Evolutionary conservation across 2,329 filamentous ascomycete genomes (phyloP).

Genomic region (Xylariales sp.): DNA sequence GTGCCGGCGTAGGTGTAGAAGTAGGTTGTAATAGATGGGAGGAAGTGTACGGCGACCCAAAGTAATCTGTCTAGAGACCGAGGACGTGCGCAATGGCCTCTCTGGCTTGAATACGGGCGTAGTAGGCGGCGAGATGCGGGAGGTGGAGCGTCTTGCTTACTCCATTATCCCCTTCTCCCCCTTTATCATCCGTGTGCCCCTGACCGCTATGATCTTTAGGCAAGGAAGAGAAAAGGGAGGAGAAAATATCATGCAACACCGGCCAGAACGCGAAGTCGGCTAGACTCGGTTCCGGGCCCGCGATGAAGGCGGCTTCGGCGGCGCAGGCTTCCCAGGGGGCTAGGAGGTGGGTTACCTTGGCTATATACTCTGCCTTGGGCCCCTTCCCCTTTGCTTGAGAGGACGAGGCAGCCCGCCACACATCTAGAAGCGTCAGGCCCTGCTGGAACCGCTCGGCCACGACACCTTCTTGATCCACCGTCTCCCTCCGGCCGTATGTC

Average conservation of each 20-base stretch:
- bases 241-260: conserved; percentile 60
- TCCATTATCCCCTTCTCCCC: background rate
- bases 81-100: conserved; percentile 39
- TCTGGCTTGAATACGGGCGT: conserved; percentile 42
- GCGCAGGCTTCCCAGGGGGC: conserved; percentile 56
- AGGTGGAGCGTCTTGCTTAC: conserved; percentile 34
- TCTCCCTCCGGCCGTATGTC: conserved; percentile 54
- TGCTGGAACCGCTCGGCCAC: conserved; percentile 57
- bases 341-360: conserved; percentile 52
- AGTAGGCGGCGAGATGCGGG: conserved; percentile 57
- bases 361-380: background rate
- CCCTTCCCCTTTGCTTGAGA: background rate
- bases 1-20: too few relatives aligned
- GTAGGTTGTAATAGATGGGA: too few relatives aligned
- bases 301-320: conserved; percentile 57
- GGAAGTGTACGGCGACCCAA: too few relatives aligned
- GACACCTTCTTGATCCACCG: conserved; percentile 14
- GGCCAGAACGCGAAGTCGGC: conserved; percentile 70
- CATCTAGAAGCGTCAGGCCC: conserved; percentile 53
- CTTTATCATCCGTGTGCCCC: background rate
- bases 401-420: conserved; percentile 47
- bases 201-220: background rate
- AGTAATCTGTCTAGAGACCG: background rate
- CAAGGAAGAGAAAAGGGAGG: background rate
- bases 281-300: conserved; percentile 56